phyloP scores from a whole-genome alignment of 257 asterid genomes.

The Dorcoceras hygrometricum region DNA sequence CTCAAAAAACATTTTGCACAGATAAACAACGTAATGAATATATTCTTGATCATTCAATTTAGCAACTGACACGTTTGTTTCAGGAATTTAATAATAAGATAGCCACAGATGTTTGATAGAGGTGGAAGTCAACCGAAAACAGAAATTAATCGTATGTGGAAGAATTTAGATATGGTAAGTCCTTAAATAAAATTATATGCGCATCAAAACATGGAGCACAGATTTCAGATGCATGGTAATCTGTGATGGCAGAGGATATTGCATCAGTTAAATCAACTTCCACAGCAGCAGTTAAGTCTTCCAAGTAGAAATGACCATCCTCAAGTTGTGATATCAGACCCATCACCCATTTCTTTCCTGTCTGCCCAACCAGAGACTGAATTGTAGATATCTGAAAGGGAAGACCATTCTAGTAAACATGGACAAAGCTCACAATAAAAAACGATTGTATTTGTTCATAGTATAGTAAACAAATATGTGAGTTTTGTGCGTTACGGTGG shows the following conservation, averaged over 20 bases:
- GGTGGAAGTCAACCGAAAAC: not conserved
- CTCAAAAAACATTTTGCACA: constrained; percentile 3
- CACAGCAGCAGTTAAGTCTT: constrained; percentile 90
- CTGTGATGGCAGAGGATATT: constrained; percentile 65
- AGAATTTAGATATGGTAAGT: not conserved
- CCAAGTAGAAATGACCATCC: constrained; percentile 98
- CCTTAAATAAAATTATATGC: constrained; percentile 1
- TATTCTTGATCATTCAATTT: not conserved
- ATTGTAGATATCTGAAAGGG: constrained; percentile 71
- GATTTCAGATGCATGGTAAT: not conserved
- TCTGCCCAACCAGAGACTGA: constrained; percentile 88
- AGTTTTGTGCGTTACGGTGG: not conserved
- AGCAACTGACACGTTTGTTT: not conserved
- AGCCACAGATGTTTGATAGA: not conserved
- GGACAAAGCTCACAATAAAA: constrained; percentile 11
- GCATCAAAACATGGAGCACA: not conserved
- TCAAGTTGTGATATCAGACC: constrained; percentile 97
- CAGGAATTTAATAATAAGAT: constrained; percentile 12
- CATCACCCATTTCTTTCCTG: constrained; percentile 88
- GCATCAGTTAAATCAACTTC: constrained; percentile 87
- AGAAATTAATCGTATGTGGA: not conserved
- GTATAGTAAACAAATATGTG: constrained; percentile 9
- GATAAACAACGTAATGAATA: not conserved
- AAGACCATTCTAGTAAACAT: constrained; percentile 1
- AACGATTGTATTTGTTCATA: constrained; percentile 2